A percentile compares a stretch with the other conserved stretches of the same genome.
Conservation (phyloP, 805 yeast genomes). For the Yamadazyma paraphyllophila region DNA sequence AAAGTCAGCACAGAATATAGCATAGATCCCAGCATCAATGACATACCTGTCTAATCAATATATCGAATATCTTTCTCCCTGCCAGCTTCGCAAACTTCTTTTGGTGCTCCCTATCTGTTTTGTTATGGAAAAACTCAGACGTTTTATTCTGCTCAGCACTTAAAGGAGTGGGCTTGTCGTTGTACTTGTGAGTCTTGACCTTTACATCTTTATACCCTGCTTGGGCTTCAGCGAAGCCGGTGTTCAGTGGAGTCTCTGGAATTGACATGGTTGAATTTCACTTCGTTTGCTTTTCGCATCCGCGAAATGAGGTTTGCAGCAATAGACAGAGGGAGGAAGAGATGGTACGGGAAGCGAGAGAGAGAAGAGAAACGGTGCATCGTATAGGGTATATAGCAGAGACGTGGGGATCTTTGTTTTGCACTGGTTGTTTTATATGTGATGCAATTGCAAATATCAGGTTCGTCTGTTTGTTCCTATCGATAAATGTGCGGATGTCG, state of each 20-base stretch:
- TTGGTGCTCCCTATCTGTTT: constrained; percentile 31
- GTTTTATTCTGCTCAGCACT: constrained; percentile 25
- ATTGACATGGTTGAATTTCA: constrained; percentile 14
- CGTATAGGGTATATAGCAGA: too few species aligned
- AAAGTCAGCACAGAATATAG: too few species aligned
- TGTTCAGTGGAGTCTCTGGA: constrained; percentile 31
- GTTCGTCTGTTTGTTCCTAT: too few species aligned
- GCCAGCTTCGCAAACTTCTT: constrained; percentile 33
- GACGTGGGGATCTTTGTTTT: too few species aligned
- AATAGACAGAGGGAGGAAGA: background rate
- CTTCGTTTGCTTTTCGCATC: constrained; percentile 5
- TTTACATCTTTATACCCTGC: constrained; percentile 31
- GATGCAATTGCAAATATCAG: too few species aligned
- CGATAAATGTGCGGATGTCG: too few species aligned
- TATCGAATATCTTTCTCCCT: constrained; percentile 20
- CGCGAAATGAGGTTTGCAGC: background rate
- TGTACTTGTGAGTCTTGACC: constrained; percentile 29
- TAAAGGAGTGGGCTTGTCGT: constrained; percentile 34
- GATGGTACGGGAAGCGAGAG: too few species aligned
- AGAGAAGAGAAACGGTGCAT: too few species aligned
- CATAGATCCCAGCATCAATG: constrained; percentile 9
- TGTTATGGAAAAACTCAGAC: constrained; percentile 23
- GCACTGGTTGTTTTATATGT: too few species aligned
- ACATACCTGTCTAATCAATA: constrained; percentile 22
- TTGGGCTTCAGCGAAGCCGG: constrained; percentile 24